These are phyloP conservation scores for Apophysomyces variabilis DNA, from an alignment of 371 early-diverging fungal genomes.

Conservation along the genomic window DNA sequence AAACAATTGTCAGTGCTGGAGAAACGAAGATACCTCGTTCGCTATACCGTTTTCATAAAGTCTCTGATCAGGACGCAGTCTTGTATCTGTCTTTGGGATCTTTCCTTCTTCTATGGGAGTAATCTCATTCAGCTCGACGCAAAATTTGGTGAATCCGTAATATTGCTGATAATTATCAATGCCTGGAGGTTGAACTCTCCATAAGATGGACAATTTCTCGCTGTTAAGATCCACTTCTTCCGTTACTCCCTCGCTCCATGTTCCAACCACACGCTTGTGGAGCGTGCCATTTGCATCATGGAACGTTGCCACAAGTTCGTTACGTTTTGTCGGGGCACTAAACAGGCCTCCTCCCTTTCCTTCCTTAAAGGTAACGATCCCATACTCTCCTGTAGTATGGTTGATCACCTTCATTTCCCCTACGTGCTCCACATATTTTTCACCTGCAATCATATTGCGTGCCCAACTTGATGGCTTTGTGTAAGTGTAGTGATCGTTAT, in stretches of 20 bases:
- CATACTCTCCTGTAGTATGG: constrained; percentile 70
- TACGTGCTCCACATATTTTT: constrained; percentile 76
- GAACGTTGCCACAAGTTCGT: constrained; percentile 72
- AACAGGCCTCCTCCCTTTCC: constrained; percentile 61
- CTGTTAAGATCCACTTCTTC: constrained; percentile 52
- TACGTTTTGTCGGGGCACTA: constrained; percentile 58
- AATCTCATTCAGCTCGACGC: constrained; percentile 85
- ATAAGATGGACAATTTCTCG: constrained; percentile 72
- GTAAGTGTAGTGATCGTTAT: constrained; percentile 77
- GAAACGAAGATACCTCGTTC: not conserved
- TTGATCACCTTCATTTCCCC: constrained; percentile 80
- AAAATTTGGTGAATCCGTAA: constrained; percentile 89
- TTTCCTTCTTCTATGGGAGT: constrained; percentile 56
- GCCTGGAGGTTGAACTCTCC: constrained; percentile 77
- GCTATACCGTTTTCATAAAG: constrained; percentile 73
- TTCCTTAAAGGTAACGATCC: constrained; percentile 67
- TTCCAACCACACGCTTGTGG: constrained; percentile 53
- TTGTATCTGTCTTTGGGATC: constrained; percentile 87
- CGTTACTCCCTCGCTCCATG: constrained; percentile 64
- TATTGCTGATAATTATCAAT: constrained; percentile 68
- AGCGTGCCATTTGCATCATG: constrained; percentile 56
- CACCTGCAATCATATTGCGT: constrained; percentile 82
- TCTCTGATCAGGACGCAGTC: constrained; percentile 89
- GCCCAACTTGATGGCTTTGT: constrained; percentile 83
- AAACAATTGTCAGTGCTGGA: no score